Percentiles rank a stretch among this genome's conserved stretches.
Evolutionary conservation across 495 filamentous ascomycete species (phyloP).

Genomic region (Talaromyces trachyspermus): DNA sequence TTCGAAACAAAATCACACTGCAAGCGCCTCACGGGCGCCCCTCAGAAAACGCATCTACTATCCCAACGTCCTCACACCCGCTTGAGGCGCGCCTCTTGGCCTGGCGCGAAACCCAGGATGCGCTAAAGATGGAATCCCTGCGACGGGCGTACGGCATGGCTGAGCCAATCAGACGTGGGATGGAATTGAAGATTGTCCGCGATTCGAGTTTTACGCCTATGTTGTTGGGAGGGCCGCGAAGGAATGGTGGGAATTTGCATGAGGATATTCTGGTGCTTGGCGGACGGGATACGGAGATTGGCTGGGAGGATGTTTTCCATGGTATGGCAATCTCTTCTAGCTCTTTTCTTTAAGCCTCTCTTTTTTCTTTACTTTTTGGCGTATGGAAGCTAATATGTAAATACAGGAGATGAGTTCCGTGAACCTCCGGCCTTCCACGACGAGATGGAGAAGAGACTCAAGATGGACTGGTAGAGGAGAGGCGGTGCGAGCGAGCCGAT

Average conservation of each 20-base stretch:
- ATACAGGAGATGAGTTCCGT: slow-evolving; percentile 53
- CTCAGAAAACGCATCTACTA: slow-evolving; percentile 29
- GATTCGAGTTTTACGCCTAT: slow-evolving; percentile 48
- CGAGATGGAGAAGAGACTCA: slow-evolving; percentile 87
- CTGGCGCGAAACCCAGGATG: slow-evolving; percentile 81
- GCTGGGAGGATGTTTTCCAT: slow-evolving; percentile 88
- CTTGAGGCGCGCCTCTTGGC: slow-evolving; percentile 79
- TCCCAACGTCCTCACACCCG: slow-evolving; percentile 64
- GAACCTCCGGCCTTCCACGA: slow-evolving; percentile 67
- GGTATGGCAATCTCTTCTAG: slow-evolving; percentile 25
- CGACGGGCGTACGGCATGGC: slow-evolving; percentile 82
- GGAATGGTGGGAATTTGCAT: slow-evolving; percentile 43
- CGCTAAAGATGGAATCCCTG: slow-evolving; percentile 77
- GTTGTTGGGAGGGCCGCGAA: slow-evolving; percentile 30
- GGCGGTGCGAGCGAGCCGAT: no score
- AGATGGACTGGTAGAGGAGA: slow-evolving; percentile 54
- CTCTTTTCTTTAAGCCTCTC: slow-evolving; percentile 1
- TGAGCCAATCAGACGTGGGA: slow-evolving; percentile 88
- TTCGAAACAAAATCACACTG: slow-evolving; percentile 68
- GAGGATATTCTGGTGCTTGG: slow-evolving; percentile 67
- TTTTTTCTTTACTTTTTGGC: slow-evolving; percentile 10
- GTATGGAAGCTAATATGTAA: not conserved
- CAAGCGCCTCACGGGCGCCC: slow-evolving; percentile 37
- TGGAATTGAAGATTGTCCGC: slow-evolving; percentile 83
- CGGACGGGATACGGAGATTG: slow-evolving; percentile 66